A percentile compares a stretch with the other conserved stretches of the same genome.
Evolutionary conservation across 2,329 filamentous ascomycete genomes (phyloP).

Genomic region (Colletotrichum sojae): DNA sequence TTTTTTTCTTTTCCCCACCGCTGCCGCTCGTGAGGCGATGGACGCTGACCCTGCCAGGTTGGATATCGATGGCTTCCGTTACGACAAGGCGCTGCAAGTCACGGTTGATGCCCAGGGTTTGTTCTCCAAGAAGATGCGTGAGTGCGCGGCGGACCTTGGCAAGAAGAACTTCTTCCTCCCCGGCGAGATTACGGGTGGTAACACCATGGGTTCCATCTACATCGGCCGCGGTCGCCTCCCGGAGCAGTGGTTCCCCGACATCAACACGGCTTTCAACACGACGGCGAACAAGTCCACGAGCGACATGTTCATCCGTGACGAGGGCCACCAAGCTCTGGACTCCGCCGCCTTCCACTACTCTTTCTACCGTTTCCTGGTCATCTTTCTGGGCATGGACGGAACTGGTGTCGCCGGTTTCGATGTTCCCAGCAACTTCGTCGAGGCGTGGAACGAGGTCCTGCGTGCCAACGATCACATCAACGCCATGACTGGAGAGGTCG

Average conservation of each 20-base stretch:
- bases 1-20: not conserved
- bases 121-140: conserved; percentile 70
- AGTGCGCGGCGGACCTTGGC: conserved; percentile 67
- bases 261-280: conserved; percentile 41
- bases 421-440: conserved; percentile 55
- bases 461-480: conserved; percentile 73
- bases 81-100: conserved; percentile 77
- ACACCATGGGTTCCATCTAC: conserved; percentile 72
- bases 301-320: conserved; percentile 68
- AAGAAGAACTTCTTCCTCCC: conserved; percentile 76
- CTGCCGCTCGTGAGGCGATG: not conserved
- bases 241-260: conserved; percentile 42
- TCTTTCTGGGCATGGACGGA: conserved; percentile 52
- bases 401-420: conserved; percentile 50
- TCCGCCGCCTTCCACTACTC: conserved; percentile 59
- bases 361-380: conserved; percentile 48
- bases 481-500: conserved; percentile 71
- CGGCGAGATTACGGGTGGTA: conserved; percentile 76
- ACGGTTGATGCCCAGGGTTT: conserved; percentile 73
- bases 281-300: conserved; percentile 37
- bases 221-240: conserved; percentile 71
- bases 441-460: conserved; percentile 70
- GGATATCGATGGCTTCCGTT: conserved; percentile 76
- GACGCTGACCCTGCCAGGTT: conserved; percentile 49
- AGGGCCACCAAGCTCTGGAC: conserved; percentile 63